Conservation (phyloP, 441 rosid genomes). For the Syzygium syzygioides region DNA sequence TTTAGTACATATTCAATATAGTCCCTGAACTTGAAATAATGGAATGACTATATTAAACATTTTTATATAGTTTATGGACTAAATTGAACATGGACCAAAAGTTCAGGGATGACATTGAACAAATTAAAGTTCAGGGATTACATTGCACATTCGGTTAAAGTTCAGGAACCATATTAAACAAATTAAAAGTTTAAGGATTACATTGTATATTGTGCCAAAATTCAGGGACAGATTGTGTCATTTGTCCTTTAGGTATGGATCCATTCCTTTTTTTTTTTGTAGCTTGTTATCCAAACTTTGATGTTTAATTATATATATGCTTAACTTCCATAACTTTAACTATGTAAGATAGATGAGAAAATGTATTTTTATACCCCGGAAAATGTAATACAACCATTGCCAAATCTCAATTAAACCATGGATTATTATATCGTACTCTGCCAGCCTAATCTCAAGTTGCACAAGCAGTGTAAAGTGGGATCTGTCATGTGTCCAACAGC, state of each 20-base stretch:
- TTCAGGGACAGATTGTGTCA: too few relatives aligned
- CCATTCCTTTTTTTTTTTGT: neutral
- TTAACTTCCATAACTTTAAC: neutral
- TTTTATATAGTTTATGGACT: too few relatives aligned
- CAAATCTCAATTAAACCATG: neutral
- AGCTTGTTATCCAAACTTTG: neutral
- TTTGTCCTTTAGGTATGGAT: accelerated
- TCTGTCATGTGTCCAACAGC: neutral
- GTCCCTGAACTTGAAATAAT: too few relatives aligned
- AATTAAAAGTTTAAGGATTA: too few relatives aligned
- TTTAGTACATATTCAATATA: too few relatives aligned
- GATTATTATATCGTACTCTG: neutral
- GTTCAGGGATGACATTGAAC: too few relatives aligned
- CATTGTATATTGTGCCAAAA: too few relatives aligned
- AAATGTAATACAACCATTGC: accelerated
- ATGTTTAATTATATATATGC: neutral
- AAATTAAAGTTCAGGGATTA: too few relatives aligned
- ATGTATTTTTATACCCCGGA: accelerated
- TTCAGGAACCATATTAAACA: too few relatives aligned
- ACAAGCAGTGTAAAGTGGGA: accelerated
- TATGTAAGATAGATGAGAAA: neutral
- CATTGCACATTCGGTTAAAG: too few relatives aligned
- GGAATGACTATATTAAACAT: too few relatives aligned
- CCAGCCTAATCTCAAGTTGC: neutral
- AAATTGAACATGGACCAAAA: too few relatives aligned